Evolutionary conservation across 2,329 filamentous ascomycete genomes (phyloP), one percentile per base, ranked within the genome.

Genomic region (Calonectria naviculata): DNA sequence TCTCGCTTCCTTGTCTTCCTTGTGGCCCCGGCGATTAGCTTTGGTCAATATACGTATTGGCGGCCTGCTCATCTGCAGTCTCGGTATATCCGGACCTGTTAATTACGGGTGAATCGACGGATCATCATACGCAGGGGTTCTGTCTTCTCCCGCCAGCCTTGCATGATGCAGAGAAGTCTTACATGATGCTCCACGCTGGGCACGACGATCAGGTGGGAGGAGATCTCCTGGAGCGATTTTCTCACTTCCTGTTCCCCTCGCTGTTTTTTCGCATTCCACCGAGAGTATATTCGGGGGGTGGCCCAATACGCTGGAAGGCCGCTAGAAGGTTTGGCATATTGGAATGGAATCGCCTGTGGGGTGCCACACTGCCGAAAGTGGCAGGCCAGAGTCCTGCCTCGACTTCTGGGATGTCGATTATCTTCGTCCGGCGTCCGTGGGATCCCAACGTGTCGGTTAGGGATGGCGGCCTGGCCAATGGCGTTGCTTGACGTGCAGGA

Each of bases 281-380:
- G n/a, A 10, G 34, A 58, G 31, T 24, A 38, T 38, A 36, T 36
- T 58, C 52, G 52, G 29, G 29, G 46, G 15, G 26, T 9, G 9
- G 42, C 21, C 52, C 21, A 28, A 36, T 24, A 58, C 31, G 34
- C 52, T 58, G 52, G 52, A 58, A 58, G 36, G 52, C 52, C 52
- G 52, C 52, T 58, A 58, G 52, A 58, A 58, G 52, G 52, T 58
- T 58, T 58, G 52, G 52, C 52, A 58, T 36, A 36, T 36, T 58
- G 52, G 31, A 31, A 36, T 58, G 52, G 52, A 58, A 58, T 58
- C 52, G 13, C 10, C 10, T 36, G 52, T 38, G 31, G 52, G 13
- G 52, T 8, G 34, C 10, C 17, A 31, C 31, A 26, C 17, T 24
- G 34, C 52, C 52, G 12, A 58, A 58, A 36, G 8, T 24, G 52